Evolutionary conservation across 2,329 filamentous ascomycete genomes (phyloP).

Genomic region (Aspergillus neotritici): DNA sequence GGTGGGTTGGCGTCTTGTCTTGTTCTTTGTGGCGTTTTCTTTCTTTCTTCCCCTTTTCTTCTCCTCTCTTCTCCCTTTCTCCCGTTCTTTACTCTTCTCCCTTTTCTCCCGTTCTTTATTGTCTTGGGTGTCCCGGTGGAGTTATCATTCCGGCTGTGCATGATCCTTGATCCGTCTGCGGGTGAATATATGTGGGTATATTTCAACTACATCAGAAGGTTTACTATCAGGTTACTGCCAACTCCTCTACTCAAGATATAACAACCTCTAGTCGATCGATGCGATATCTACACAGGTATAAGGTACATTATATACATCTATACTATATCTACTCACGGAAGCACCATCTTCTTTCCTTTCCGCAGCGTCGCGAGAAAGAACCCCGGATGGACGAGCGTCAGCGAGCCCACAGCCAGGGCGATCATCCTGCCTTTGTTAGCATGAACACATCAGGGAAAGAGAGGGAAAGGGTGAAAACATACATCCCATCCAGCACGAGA

Average conservation of each 20-base stretch:
- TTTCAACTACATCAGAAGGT: neutral
- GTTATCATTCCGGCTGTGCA: neutral
- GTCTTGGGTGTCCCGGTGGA: too few species aligned
- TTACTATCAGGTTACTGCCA: neutral
- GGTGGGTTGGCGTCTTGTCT: too few species aligned
- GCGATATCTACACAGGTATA: conserved; percentile 1
- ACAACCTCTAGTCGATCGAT: neutral
- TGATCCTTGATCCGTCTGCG: too few species aligned
- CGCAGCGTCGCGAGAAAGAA: conserved; percentile 38
- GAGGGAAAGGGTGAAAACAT: conserved; percentile 17
- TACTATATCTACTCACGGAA: conserved; percentile 7
- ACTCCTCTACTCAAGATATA: too few species aligned
- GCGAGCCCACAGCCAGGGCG: conserved; percentile 34
- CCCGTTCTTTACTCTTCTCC: neutral
- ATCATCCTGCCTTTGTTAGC: conserved; percentile 38
- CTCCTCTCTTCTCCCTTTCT: neutral
- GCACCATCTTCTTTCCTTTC: conserved; percentile 16
- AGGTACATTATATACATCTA: neutral
- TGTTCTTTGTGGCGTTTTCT: neutral
- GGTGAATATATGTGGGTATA: neutral
- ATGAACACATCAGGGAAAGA: neutral
- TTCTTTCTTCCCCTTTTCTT: conserved; percentile 1
- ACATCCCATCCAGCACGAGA: conserved; percentile 45
- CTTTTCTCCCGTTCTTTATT: too few species aligned
- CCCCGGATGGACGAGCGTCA: conserved; percentile 43